phyloP scores from a whole-genome alignment of 331 rosid genomes.

The Pyrus hybrid region DNA sequence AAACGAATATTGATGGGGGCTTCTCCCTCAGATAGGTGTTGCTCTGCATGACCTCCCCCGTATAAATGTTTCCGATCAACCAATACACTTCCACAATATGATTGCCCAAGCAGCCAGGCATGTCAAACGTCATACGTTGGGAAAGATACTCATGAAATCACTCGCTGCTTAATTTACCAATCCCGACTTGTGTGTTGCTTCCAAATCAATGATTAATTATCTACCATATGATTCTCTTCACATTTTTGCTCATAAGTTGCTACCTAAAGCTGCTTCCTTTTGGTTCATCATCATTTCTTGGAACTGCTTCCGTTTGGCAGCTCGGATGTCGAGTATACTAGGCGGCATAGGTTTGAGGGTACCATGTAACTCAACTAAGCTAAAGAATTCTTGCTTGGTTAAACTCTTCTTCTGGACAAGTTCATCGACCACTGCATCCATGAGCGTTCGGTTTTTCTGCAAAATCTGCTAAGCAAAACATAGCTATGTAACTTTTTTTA shows the following conservation, averaged over 20 bases:
- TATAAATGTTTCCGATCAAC: background rate
- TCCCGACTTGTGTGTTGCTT: background rate
- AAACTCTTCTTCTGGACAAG: constrained; percentile 78
- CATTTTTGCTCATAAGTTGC: constrained; percentile 10
- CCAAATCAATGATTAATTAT: background rate
- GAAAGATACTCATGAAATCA: background rate
- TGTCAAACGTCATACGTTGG: background rate
- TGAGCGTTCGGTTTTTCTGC: constrained; percentile 50
- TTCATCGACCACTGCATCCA: constrained; percentile 73
- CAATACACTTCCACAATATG: background rate
- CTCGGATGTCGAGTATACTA: constrained; percentile 61
- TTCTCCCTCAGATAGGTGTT: background rate
- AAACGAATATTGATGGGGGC: background rate
- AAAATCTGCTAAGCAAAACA: constrained; percentile 48
- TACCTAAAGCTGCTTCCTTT: constrained; percentile 20
- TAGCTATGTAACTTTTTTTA: background rate
- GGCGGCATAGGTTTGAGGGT: constrained; percentile 49
- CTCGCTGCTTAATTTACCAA: background rate
- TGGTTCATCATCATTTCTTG: constrained; percentile 34
- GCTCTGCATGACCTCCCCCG: background rate
- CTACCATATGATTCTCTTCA: background rate
- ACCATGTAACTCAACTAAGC: constrained; percentile 69
- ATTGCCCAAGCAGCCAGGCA: background rate
- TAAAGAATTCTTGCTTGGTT: constrained; percentile 64
- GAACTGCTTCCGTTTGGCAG: constrained; percentile 44